phyloP scores from a whole-genome alignment of 2,329 filamentous ascomycete species.

The Hymenoscyphus salicellus region DNA sequence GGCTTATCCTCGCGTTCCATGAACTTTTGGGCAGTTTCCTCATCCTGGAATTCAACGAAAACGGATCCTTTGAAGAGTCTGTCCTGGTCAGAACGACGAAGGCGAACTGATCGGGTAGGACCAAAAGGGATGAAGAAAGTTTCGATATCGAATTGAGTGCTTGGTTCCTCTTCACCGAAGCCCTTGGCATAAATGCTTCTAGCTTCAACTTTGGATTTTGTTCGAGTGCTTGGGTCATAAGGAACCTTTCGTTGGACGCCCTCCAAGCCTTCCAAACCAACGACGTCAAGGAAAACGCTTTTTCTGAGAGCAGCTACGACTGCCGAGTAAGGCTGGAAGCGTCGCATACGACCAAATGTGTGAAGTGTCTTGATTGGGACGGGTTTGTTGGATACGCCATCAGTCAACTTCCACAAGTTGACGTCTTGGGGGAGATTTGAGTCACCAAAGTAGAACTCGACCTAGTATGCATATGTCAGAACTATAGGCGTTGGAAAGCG shows the following conservation, averaged over 20 bases:
- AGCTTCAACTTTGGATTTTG: constrained; percentile 49
- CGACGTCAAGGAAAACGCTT: constrained; percentile 69
- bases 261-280: constrained; percentile 71
- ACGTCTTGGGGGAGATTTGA: constrained; percentile 86
- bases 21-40: constrained; percentile 78
- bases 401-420: constrained; percentile 76
- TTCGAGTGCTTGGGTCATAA: constrained; percentile 58
- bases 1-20: constrained; percentile 76
- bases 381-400: constrained; percentile 76
- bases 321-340: constrained; percentile 78
- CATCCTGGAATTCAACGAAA: constrained; percentile 85
- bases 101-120: constrained; percentile 75
- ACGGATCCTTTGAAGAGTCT: constrained; percentile 88
- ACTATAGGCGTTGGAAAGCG: neutral
- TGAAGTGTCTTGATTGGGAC: constrained; percentile 75
- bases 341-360: constrained; percentile 93
- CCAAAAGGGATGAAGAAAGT: constrained; percentile 83
- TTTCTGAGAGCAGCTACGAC: constrained; percentile 80
- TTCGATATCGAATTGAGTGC: constrained; percentile 91
- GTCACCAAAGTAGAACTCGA: constrained; percentile 95
- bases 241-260: constrained; percentile 73
- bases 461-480: constrained; percentile 47
- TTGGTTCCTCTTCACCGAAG: constrained; percentile 79
- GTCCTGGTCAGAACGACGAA: constrained; percentile 72
- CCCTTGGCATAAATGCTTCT: constrained; percentile 89